These are phyloP conservation scores for Stromatinia cepivora DNA, from an alignment of 2,329 filamentous ascomycete species.

Conservation along the genomic window DNA sequence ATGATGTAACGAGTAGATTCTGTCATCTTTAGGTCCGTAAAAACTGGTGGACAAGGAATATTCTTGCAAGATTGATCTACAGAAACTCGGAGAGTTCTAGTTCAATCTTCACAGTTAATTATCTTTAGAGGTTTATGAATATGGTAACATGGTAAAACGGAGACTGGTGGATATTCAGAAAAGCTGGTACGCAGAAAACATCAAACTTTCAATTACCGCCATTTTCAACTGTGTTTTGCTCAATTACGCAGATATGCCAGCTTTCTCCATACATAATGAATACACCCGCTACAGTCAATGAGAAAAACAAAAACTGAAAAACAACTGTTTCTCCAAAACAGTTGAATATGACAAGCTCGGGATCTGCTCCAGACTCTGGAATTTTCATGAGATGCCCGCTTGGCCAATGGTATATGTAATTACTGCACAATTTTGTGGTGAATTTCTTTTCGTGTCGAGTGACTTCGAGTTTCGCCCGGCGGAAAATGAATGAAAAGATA, in stretches of 20 bases:
- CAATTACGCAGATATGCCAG: too few species aligned
- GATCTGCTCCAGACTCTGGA: not conserved
- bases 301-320: not conserved
- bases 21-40: not conserved
- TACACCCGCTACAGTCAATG: not conserved
- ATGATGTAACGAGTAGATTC: not conserved
- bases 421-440: not conserved
- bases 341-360: not conserved
- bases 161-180: not conserved
- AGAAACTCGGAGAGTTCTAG: not conserved
- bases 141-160: too few species aligned
- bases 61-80: not conserved
- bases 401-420: not conserved
- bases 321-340: not conserved
- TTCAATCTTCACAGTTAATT: not conserved
- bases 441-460: not conserved
- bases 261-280: too few species aligned
- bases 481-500: too few species aligned
- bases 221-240: too few species aligned
- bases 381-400: not conserved
- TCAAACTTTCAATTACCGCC: not conserved
- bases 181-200: not conserved
- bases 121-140: not conserved
- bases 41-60: not conserved
- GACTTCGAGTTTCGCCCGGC: not conserved